Evolutionary conservation across 75 land plant species (phyloP).

Genomic region (Selaginella moellendorffii): DNA sequence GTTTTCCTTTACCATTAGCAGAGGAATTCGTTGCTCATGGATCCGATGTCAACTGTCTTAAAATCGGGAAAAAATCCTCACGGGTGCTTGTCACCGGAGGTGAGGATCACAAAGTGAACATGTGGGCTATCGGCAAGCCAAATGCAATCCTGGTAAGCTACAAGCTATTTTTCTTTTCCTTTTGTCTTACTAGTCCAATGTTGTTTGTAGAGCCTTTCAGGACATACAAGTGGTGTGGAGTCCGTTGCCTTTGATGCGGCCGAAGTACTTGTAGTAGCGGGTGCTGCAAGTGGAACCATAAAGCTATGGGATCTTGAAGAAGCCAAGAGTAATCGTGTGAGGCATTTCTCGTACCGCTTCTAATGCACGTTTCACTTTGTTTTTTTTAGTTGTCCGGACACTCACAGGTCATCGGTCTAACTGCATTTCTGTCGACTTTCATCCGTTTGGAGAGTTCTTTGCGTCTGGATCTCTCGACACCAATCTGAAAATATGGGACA

Average conservation of each 20-base stretch:
- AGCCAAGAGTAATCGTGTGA: neutral
- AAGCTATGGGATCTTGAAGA: conserved; percentile 8
- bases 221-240: conserved; percentile 3
- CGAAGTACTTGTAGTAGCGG: conserved; percentile 3
- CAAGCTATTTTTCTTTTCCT: neutral
- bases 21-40: conserved; percentile 8
- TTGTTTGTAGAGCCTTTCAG: conserved; percentile 6
- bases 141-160: conserved; percentile 3
- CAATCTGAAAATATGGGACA: conserved; percentile 5
- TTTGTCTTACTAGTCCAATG: neutral
- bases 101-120: conserved; percentile 10
- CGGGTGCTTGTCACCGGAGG: conserved; percentile 8
- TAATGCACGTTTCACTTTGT: conserved; percentile 2
- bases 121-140: conserved; percentile 9
- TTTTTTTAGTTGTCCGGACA: conserved; percentile 4
- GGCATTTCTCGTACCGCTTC: too few species aligned
- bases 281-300: conserved; percentile 8
- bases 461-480: conserved; percentile 8
- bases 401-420: conserved; percentile 7
- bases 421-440: conserved; percentile 12
- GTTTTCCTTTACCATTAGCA: neutral
- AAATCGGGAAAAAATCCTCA: conserved; percentile 2
- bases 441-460: conserved; percentile 6
- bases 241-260: conserved; percentile 9
- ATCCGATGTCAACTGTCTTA: conserved; percentile 10